phyloP scores from a whole-genome alignment of 176 grass and related monocot genomes.

The Lolium multiflorum region DNA sequence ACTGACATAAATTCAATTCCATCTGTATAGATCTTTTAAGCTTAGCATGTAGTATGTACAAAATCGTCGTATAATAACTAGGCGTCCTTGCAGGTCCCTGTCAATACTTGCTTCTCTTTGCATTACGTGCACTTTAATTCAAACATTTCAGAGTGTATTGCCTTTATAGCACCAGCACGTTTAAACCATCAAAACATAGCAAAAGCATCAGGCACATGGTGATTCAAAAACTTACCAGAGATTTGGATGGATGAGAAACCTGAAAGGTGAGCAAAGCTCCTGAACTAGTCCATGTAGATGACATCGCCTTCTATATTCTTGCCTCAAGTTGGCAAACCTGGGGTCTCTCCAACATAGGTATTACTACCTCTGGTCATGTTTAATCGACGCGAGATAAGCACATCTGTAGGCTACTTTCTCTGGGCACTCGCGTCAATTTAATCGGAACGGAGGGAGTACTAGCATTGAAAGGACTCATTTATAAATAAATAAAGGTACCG shows the following conservation, averaged over 20 bases:
- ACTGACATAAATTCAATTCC: constrained; percentile 36
- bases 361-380: too few relatives aligned
- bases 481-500: too few relatives aligned
- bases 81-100: neutral
- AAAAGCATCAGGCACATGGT: neutral
- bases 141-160: constrained; percentile 26
- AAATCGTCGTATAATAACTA: neutral
- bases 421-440: too few relatives aligned
- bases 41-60: neutral
- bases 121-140: constrained; percentile 12
- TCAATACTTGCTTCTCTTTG: constrained; percentile 24
- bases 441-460: too few relatives aligned
- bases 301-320: neutral
- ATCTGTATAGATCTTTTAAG: constrained; percentile 32
- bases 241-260: neutral
- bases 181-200: neutral
- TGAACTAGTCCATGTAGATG: neutral
- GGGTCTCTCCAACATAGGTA: neutral
- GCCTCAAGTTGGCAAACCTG: neutral
- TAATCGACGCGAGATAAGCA: too few relatives aligned
- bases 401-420: too few relatives aligned
- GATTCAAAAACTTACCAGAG: neutral
- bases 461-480: neutral
- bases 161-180: neutral
- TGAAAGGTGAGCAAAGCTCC: neutral